Evolutionary conservation across 305 asterid genomes (phyloP).

Genomic region (Fraxinus platypoda): DNA sequence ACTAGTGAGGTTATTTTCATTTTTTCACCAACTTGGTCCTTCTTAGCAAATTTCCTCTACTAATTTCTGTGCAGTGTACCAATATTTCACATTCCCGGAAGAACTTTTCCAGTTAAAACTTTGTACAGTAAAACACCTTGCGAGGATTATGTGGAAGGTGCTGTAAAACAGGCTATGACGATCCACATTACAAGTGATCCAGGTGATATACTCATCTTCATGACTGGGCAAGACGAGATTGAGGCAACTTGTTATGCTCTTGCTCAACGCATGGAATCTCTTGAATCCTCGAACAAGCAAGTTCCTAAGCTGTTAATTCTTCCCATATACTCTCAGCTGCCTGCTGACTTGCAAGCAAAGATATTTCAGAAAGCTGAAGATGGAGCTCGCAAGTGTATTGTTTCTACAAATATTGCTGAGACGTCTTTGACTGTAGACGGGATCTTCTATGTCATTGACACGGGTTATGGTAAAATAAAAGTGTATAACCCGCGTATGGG

Average conservation of each 20-base stretch:
- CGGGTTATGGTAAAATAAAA: constrained; percentile 86
- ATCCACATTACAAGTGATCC: constrained; percentile 91
- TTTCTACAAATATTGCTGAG: constrained; percentile 97
- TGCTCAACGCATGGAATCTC: constrained; percentile 88
- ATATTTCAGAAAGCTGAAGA: constrained; percentile 92
- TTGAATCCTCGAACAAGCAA: constrained; percentile 61
- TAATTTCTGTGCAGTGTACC: constrained; percentile 69
- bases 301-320: constrained; percentile 83
- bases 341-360: constrained; percentile 96
- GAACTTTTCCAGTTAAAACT: constrained; percentile 84
- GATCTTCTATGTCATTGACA: constrained; percentile 88
- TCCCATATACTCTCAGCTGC: constrained; percentile 97
- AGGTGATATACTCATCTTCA: constrained; percentile 90
- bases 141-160: constrained; percentile 96
- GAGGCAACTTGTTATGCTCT: constrained; percentile 97
- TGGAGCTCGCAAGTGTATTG: constrained; percentile 89
- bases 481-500: constrained; percentile 99
- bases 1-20: background rate
- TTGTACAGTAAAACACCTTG: constrained; percentile 83
- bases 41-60: background rate
- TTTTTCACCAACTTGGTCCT: background rate
- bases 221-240: constrained; percentile 99
- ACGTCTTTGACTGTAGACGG: constrained; percentile 94
- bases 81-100: constrained; percentile 90
- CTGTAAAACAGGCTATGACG: constrained; percentile 91